These are phyloP conservation scores for Cercophora sp. DNA, from an alignment of 495 filamentous ascomycete species.

Conservation along the genomic window DNA sequence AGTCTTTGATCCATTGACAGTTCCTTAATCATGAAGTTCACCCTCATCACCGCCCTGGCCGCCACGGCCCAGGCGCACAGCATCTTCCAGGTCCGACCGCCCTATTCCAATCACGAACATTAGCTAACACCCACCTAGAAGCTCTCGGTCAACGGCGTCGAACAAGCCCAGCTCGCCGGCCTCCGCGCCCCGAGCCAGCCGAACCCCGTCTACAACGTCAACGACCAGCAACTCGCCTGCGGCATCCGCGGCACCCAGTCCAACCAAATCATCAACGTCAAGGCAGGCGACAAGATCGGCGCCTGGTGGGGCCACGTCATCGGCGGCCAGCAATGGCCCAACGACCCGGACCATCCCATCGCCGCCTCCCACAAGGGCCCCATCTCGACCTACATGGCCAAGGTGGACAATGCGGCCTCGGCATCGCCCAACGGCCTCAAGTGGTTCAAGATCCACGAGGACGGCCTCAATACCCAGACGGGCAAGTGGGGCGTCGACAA, in stretches of 20 bases:
- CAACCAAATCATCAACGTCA: slow-evolving; percentile 1
- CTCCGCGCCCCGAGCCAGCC: slow-evolving; percentile 9
- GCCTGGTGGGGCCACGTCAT: slow-evolving; percentile 13
- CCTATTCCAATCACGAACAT: no score
- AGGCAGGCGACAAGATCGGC: slow-evolving; percentile 12
- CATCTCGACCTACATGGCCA: slow-evolving; percentile 9
- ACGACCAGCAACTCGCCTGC: slow-evolving; percentile 9
- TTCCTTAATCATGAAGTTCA: slow-evolving; percentile 3
- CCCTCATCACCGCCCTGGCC: background rate
- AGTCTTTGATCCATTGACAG: background rate
- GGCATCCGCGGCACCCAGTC: slow-evolving; percentile 6
- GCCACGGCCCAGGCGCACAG: slow-evolving; percentile 8
- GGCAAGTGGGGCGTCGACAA: slow-evolving; percentile 15
- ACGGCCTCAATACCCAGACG: background rate
- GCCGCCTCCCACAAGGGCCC: slow-evolving; percentile 11
- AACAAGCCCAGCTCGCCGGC: slow-evolving; percentile 3
- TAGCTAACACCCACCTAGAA: no score
- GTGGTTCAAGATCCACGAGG: slow-evolving; percentile 14
- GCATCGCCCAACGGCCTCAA: background rate
- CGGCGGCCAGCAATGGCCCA: slow-evolving; percentile 6
- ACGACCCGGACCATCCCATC: slow-evolving; percentile 10
- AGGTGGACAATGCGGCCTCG: slow-evolving; percentile 10
- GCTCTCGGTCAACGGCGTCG: slow-evolving; percentile 8
- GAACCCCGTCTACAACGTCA: slow-evolving; percentile 12
- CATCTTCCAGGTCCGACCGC: slow-evolving; percentile 6